Evolutionary conservation across 352 stramenopile genomes (phyloP).

Genomic region (Pseudoperonospora humuli): DNA sequence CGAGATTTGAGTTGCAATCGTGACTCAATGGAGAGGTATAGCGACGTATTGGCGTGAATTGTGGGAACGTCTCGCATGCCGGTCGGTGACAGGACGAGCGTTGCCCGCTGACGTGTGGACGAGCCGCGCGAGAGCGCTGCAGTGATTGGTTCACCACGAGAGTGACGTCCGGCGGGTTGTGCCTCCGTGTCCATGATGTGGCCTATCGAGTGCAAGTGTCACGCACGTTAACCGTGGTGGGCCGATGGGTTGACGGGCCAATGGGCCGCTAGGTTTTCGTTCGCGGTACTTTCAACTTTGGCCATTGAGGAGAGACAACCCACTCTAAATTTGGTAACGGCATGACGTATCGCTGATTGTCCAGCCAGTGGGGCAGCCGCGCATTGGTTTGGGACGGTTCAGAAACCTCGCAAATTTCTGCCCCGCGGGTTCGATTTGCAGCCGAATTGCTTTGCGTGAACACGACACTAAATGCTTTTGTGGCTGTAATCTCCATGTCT

Average conservation of each 20-base stretch:
- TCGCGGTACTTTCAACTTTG: too few species aligned
- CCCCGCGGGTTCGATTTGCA: constrained; percentile 8
- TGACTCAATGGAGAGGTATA: constrained; percentile 40
- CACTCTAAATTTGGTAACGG: too few species aligned
- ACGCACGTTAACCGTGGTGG: background rate
- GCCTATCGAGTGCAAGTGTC: constrained; percentile 8
- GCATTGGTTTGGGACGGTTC: constrained; percentile 5
- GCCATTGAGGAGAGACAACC: too few species aligned
- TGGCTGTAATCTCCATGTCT: too few species aligned
- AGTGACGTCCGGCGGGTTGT: constrained; percentile 20
- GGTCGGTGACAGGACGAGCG: constrained; percentile 5
- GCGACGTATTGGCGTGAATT: constrained; percentile 22
- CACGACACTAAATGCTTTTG: constrained; percentile 13
- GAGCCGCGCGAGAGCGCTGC: constrained; percentile 7
- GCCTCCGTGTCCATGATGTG: constrained; percentile 14
- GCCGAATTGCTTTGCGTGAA: background rate
- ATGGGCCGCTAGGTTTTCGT: too few species aligned
- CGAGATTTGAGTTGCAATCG: constrained; percentile 35
- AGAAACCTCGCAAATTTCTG: constrained; percentile 12
- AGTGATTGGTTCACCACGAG: constrained; percentile 4
- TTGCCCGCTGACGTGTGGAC: constrained; percentile 14
- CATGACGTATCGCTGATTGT: too few species aligned
- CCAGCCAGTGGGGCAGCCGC: too few species aligned
- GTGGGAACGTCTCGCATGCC: constrained; percentile 6
- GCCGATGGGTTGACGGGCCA: too few species aligned